Percentiles rank a stretch among this genome's conserved stretches.
These are phyloP conservation scores for Melastoma malabathricum DNA, from an alignment of 345 rosid species.

Conservation along the genomic window DNA sequence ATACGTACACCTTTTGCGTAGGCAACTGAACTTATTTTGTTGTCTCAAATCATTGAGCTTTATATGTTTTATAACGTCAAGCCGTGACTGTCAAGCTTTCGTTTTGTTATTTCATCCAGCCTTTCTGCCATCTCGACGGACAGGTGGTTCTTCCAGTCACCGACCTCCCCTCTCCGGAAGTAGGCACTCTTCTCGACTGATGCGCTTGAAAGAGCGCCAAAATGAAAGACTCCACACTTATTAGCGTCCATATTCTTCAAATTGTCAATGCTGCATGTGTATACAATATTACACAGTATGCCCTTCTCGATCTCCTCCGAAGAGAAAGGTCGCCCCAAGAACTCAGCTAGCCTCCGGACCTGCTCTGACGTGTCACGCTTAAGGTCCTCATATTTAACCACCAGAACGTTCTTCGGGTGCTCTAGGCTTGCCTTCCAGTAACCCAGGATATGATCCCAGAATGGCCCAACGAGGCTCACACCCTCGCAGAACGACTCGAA, in stretches of 20 bases:
- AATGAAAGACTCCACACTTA: constrained; percentile 6
- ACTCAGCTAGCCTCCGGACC: constrained; percentile 14
- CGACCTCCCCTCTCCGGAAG: constrained; percentile 14
- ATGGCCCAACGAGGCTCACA: constrained; percentile 12
- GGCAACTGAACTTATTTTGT: too few relatives aligned
- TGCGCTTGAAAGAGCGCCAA: neutral
- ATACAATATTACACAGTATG: constrained; percentile 8
- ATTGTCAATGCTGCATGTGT: constrained; percentile 14
- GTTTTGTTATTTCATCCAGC: constrained; percentile 12
- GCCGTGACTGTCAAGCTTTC: constrained; percentile 12
- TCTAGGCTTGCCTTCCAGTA: constrained; percentile 16
- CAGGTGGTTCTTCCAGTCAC: constrained; percentile 15
- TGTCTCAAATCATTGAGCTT: too few relatives aligned
- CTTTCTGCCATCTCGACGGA: constrained; percentile 11
- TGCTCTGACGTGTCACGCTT: constrained; percentile 8
- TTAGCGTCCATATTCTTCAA: constrained; percentile 16
- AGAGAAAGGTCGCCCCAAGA: constrained; percentile 14
- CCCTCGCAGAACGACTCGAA: constrained; percentile 14
- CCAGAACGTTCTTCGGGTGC: constrained; percentile 12
- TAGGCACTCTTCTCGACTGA: constrained; percentile 7
- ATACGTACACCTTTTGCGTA: too few relatives aligned
- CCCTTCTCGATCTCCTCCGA: constrained; percentile 8
- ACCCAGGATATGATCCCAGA: constrained; percentile 15
- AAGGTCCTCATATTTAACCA: constrained; percentile 19
- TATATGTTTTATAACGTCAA: constrained; percentile 4